Evolutionary conservation across 305 asterid species (phyloP), one percentile per base, ranked within the genome.

Genomic region (Solanum hybrid): DNA sequence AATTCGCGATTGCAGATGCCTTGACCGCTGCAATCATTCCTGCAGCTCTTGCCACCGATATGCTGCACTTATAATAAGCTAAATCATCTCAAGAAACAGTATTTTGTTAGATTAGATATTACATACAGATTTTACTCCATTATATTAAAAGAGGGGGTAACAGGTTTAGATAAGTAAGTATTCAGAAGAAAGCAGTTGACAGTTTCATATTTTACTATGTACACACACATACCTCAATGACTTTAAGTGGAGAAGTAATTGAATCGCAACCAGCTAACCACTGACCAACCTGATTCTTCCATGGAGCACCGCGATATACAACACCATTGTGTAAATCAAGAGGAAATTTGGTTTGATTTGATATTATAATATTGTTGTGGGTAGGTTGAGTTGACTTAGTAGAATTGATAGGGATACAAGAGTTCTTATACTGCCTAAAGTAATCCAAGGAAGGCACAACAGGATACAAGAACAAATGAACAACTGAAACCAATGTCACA

Each of bases 181-280:
- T 39, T 11, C 26, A 33, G 29, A 33, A 29, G 74, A 35, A 46
- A 37, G 76, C 80, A 89, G 86, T 39, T 83, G n/a, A 71, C 3
- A 86, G 74, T 24, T 83, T 69, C 42, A 69, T 34, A 86, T 18
- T 24, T 87, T 46, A 71, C 69, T 39, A 79, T 11, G 85, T 36
- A 79, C n/a, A 13, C 16, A 13, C 57, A 42, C 57, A 42, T 94
- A 97, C 99, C 99, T 97, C 99, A 37, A 91, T 88, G 61, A 97
- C 90, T 89, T 93, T 92, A 73, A 95, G 94, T 28, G 93, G 90
- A 24, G 89, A 76, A 61, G 89, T 75, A 39, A 90, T 93, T 20
- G 95, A 81, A 82, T 93, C 92, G 89, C 99, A 97, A 12, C 97
- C 98, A 73, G 98, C 95, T 90, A 97, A 90, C 99, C 99, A 97